Conservation (phyloP, 2,329 filamentous ascomycete species). For the Achaetomium macrosporum region DNA sequence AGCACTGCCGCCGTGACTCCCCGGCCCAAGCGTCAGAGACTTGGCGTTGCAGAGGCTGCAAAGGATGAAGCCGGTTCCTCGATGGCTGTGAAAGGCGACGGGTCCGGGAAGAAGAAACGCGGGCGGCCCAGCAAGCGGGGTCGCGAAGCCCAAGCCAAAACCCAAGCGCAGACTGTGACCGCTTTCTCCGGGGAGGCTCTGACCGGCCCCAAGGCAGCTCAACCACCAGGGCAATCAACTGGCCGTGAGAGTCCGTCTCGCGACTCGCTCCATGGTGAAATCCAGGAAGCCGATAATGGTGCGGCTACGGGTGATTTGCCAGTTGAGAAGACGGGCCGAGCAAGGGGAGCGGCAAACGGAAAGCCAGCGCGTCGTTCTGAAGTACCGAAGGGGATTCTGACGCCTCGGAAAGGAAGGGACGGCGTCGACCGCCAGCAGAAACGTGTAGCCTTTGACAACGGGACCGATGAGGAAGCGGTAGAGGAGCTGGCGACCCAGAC, state of each 20-base stretch:
- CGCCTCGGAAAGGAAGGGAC: conserved; percentile 38
- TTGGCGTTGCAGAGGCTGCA: not conserved
- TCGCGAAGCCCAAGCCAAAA: conserved; percentile 1
- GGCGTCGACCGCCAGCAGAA: conserved; percentile 38
- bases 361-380: conserved; percentile 14
- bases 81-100: not conserved
- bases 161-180: not conserved
- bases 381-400: conserved; percentile 50
- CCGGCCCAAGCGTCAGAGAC: not conserved
- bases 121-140: conserved; percentile 18
- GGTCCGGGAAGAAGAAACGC: conserved; percentile 13
- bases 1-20: not conserved
- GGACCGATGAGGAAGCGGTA: conserved; percentile 42
- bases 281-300: not conserved
- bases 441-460: conserved; percentile 48
- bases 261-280: not conserved
- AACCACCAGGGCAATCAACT: not conserved
- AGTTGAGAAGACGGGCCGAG: not conserved
- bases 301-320: not conserved
- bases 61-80: not conserved
- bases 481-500: conserved; percentile 36
- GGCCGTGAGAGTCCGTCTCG: not conserved
- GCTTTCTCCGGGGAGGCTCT: not conserved
- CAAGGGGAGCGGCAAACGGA: not conserved
- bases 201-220: not conserved